Evolutionary conservation across 805 yeast genomes (phyloP).

Genomic region (Metschnikowia cerradonensis): DNA sequence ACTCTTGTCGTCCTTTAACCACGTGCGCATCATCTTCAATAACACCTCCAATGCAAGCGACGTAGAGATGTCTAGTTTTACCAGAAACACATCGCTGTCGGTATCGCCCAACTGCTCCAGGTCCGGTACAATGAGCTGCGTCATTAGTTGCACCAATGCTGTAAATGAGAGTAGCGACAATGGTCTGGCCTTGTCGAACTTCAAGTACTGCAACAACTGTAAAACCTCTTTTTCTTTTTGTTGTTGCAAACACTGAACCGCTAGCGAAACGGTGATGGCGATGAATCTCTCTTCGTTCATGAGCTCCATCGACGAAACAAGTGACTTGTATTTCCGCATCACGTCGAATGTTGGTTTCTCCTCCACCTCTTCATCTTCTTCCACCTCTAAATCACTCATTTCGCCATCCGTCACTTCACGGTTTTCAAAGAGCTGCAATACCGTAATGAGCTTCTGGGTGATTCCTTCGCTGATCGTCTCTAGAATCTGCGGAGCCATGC

Average conservation of each 20-base stretch:
- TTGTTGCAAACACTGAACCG: constrained; percentile 19
- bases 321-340: constrained; percentile 18
- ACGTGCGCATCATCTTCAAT: constrained; percentile 23
- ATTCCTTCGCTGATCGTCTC: constrained; percentile 18
- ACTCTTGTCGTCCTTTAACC: constrained; percentile 28
- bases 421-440: constrained; percentile 23
- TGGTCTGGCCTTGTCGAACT: constrained; percentile 13
- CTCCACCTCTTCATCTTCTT: background rate
- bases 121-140: constrained; percentile 13
- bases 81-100: background rate
- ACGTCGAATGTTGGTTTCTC: background rate
- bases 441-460: constrained; percentile 17
- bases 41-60: constrained; percentile 24
- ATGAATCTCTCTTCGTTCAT: constrained; percentile 33
- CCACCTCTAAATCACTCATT: constrained; percentile 1
- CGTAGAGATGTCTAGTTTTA: constrained; percentile 4
- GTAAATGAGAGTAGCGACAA: constrained; percentile 34
- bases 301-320: constrained; percentile 30
- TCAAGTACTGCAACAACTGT: constrained; percentile 24
- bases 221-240: constrained; percentile 19
- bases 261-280: constrained; percentile 26
- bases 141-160: constrained; percentile 24
- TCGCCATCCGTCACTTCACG: constrained; percentile 32
- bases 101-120: constrained; percentile 12
- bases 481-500: constrained; percentile 18